A percentile compares a stretch with the other conserved stretches of the same genome.
These are phyloP conservation scores for Naganishia kalamii DNA, from an alignment of 768 basidiomycete species.

Conservation along the genomic window DNA sequence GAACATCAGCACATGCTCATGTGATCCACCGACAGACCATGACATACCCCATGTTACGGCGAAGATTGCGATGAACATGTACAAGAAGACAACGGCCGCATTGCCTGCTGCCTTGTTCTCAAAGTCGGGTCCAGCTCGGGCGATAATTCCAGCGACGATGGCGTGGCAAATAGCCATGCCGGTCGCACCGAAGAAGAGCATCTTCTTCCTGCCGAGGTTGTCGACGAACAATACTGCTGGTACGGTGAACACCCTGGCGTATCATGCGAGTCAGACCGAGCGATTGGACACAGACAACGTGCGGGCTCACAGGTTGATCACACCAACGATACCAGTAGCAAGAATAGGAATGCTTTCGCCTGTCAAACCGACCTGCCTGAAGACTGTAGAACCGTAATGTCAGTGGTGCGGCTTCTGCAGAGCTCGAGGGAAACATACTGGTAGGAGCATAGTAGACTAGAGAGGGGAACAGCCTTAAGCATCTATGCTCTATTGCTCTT, in stretches of 20 bases:
- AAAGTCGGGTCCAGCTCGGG: constrained; percentile 51
- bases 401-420: no score
- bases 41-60: constrained; percentile 65
- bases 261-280: no score
- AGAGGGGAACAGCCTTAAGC: constrained; percentile 44
- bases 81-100: constrained; percentile 64
- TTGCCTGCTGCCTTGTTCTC: constrained; percentile 62
- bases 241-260: no score
- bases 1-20: neutral
- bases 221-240: constrained; percentile 78
- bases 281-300: neutral
- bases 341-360: constrained; percentile 59
- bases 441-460: constrained; percentile 62
- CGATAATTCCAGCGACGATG: constrained; percentile 62
- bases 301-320: constrained; percentile 57
- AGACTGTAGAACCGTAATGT: constrained; percentile 45
- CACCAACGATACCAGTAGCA: constrained; percentile 68
- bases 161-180: constrained; percentile 54
- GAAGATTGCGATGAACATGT: constrained; percentile 69
- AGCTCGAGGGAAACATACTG: constrained; percentile 32
- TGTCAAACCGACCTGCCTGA: constrained; percentile 56
- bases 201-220: constrained; percentile 66
- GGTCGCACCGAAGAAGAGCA: constrained; percentile 46
- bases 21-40: neutral
- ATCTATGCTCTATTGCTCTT: neutral